A percentile compares a stretch with the other conserved stretches of the same genome.
Evolutionary conservation across 768 basidiomycete species (phyloP).

Genomic region (Mycena olivaceomarginata): DNA sequence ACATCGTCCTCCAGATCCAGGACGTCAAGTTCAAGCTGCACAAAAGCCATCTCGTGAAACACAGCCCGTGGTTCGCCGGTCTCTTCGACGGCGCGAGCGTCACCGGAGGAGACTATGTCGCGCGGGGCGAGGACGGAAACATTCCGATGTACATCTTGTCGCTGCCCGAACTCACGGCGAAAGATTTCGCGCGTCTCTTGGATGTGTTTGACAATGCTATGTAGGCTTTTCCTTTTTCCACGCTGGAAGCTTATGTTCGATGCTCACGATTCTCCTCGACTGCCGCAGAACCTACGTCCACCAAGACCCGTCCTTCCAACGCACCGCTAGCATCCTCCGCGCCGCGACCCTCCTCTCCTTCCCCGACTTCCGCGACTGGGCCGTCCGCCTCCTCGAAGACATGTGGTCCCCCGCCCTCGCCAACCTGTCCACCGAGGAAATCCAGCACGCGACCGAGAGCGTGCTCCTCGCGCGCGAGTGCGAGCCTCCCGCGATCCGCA

Average conservation of each 20-base stretch:
- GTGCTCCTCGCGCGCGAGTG: slow-evolving; percentile 56
- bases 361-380: slow-evolving; percentile 45
- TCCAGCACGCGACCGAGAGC: slow-evolving; percentile 53
- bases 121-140: slow-evolving; percentile 30
- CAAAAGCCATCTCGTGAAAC: slow-evolving; percentile 53
- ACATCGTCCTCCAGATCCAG: slow-evolving; percentile 54
- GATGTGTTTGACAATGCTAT: slow-evolving; percentile 55
- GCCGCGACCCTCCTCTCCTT: slow-evolving; percentile 59
- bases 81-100: slow-evolving; percentile 47
- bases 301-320: slow-evolving; percentile 51
- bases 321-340: slow-evolving; percentile 57
- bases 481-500: slow-evolving; percentile 53
- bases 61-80: slow-evolving; percentile 55
- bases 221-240: slow-evolving; percentile 44
- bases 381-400: slow-evolving; percentile 49
- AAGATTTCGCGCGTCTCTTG: slow-evolving; percentile 58
- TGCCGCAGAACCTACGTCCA: slow-evolving; percentile 40
- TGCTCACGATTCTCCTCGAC: slow-evolving; percentile 30
- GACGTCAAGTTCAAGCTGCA: slow-evolving; percentile 56
- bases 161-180: slow-evolving; percentile 42
- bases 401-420: slow-evolving; percentile 57
- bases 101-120: slow-evolving; percentile 38
- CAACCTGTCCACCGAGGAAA: slow-evolving; percentile 42
- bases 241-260: neutral
- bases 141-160: slow-evolving; percentile 27